Evolutionary conservation across 208 protist genomes (phyloP).

Genomic region (Angomonas deanei): DNA sequence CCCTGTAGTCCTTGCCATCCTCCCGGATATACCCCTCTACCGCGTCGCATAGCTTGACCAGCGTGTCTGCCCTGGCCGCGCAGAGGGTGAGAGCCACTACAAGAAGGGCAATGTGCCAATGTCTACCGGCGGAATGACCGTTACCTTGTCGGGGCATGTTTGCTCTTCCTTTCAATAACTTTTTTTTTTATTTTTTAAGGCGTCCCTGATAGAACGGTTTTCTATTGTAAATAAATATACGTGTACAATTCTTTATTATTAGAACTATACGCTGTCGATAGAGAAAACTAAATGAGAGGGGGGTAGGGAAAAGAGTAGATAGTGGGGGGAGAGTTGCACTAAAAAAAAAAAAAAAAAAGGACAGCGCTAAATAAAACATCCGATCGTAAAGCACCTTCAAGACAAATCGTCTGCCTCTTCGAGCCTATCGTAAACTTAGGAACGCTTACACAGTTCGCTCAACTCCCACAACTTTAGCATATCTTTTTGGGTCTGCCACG

Average conservation of each 20-base stretch:
- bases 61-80: background rate
- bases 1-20: slow-evolving; percentile 60
- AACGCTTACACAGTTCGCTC: background rate
- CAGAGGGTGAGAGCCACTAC: background rate
- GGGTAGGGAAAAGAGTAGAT: background rate
- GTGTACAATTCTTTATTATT: background rate
- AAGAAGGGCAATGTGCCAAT: background rate
- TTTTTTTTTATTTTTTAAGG: slow-evolving; percentile 1
- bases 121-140: background rate
- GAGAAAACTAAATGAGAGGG: background rate
- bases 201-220: too few relatives aligned
- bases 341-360: slow-evolving; percentile 4
- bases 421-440: too few relatives aligned
- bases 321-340: background rate
- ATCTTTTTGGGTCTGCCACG: background rate
- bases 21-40: slow-evolving; percentile 37
- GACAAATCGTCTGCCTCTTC: too few relatives aligned
- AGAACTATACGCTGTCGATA: too few relatives aligned
- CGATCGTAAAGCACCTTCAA: background rate
- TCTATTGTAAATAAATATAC: too few relatives aligned
- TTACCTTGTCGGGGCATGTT: background rate
- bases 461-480: background rate
- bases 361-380: background rate
- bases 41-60: background rate
- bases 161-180: background rate